These are phyloP conservation scores for Annulohypoxylon moriforme DNA, from an alignment of 495 filamentous ascomycete species.

Conservation along the genomic window DNA sequence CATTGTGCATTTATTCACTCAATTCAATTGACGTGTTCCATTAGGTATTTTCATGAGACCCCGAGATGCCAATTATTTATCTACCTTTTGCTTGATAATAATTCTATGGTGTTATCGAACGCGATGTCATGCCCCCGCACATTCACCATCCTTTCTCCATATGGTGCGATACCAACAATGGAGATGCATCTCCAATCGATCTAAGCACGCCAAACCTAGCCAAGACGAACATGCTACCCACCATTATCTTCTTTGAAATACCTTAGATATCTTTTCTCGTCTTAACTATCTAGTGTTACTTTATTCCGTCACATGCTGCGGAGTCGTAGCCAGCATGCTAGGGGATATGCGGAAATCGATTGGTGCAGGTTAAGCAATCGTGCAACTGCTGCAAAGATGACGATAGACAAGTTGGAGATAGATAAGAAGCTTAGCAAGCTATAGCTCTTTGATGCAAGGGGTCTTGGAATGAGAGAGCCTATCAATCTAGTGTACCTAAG, in stretches of 20 bases:
- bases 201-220: conserved; percentile 27
- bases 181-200: conserved; percentile 34
- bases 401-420: conserved; percentile 20
- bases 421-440: conserved; percentile 8
- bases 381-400: conserved; percentile 31
- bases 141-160: conserved; percentile 35
- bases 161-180: conserved; percentile 39
- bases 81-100: conserved; percentile 6
- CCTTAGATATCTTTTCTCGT: conserved; percentile 17
- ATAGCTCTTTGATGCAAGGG: background rate
- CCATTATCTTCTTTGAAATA: conserved; percentile 27
- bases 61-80: conserved; percentile 24
- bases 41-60: background rate
- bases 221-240: conserved; percentile 28
- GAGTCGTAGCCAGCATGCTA: conserved; percentile 18
- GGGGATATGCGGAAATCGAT: conserved; percentile 9
- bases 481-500: background rate
- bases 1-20: conserved; percentile 28
- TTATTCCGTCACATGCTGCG: conserved; percentile 31
- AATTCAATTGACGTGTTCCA: conserved; percentile 14
- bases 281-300: conserved; percentile 14
- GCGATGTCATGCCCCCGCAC: conserved; percentile 28
- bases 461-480: background rate
- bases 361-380: conserved; percentile 10
- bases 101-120: conserved; percentile 20